These are phyloP conservation scores for Lachnellula willkommii DNA, from an alignment of 2,329 filamentous ascomycete genomes.

Conservation along the genomic window DNA sequence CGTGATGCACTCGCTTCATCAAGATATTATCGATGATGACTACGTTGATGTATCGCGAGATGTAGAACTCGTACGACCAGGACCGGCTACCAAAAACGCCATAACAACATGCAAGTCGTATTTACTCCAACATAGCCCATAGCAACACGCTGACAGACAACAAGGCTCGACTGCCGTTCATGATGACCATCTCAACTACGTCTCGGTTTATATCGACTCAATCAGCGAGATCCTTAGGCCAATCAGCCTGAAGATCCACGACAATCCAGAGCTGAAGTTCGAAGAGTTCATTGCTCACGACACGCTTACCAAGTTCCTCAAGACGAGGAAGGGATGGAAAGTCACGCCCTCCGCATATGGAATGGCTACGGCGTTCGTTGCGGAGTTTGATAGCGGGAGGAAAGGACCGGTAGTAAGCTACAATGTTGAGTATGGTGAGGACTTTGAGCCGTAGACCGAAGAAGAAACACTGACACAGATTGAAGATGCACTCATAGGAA, in stretches of 20 bases:
- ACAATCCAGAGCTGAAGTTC: slow-evolving; percentile 48
- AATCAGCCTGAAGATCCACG: slow-evolving; percentile 43
- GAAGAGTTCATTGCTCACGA: slow-evolving; percentile 48
- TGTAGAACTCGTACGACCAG: not conserved
- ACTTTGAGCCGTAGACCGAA: slow-evolving; percentile 32
- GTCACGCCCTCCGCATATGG: slow-evolving; percentile 49
- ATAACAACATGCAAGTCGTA: not conserved
- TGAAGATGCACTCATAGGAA: slow-evolving; percentile 39
- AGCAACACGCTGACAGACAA: not conserved
- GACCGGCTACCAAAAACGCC: not conserved
- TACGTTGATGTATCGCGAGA: not conserved
- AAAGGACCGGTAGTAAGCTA: slow-evolving; percentile 40
- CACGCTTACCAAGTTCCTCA: slow-evolving; percentile 44
- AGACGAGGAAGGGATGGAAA: slow-evolving; percentile 40
- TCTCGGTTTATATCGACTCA: slow-evolving; percentile 37
- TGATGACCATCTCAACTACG: slow-evolving; percentile 27
- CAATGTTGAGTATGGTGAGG: slow-evolving; percentile 41
- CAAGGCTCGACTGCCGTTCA: not conserved
- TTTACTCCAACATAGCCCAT: not conserved
- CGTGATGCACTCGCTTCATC: not conserved
- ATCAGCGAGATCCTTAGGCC: slow-evolving; percentile 38
- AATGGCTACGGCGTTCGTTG: slow-evolving; percentile 47
- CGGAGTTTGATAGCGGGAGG: slow-evolving; percentile 36
- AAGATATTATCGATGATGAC: not conserved
- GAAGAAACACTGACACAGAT: not conserved